A percentile compares a stretch with the other conserved stretches of the same genome.
These are phyloP conservation scores for Ichthyophthirius multifiliis DNA, from an alignment of 169 alveolate genomes.

Conservation along the genomic window DNA sequence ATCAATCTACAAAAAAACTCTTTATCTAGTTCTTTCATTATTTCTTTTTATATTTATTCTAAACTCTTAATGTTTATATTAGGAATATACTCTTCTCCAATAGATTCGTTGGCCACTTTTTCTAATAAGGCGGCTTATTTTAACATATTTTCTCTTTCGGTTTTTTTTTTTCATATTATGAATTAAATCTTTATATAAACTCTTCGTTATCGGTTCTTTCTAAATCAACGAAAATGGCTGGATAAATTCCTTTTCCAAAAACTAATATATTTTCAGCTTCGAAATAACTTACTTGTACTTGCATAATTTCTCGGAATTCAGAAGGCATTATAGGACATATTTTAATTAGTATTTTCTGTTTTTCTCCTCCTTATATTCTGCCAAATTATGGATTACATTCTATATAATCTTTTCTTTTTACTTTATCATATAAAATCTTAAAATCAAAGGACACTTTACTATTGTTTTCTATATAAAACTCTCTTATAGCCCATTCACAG, in stretches of 20 bases:
- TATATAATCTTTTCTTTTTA: constrained; percentile 82
- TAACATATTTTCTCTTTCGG: constrained; percentile 14
- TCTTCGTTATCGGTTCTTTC: constrained; percentile 82
- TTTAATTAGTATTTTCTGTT: constrained; percentile 75
- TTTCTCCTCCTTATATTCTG: constrained; percentile 86
- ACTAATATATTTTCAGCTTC: constrained; percentile 88
- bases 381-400: constrained; percentile 87
- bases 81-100: neutral
- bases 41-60: constrained; percentile 34
- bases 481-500: constrained; percentile 77
- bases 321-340: constrained; percentile 88
- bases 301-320: constrained; percentile 78
- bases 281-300: constrained; percentile 90
- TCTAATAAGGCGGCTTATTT: constrained; percentile 35
- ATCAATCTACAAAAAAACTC: constrained; percentile 26
- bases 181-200: constrained; percentile 65
- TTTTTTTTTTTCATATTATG: constrained; percentile 45
- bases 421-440: constrained; percentile 76
- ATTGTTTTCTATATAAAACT: constrained; percentile 82
- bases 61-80: constrained; percentile 6
- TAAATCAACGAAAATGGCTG: constrained; percentile 76
- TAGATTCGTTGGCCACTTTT: constrained; percentile 20
- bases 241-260: constrained; percentile 89
- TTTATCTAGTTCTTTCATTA: constrained; percentile 27
- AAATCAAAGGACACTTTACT: constrained; percentile 92